These are phyloP conservation scores for Alternaria atra DNA, from an alignment of 2,329 filamentous ascomycete genomes.

Conservation along the genomic window DNA sequence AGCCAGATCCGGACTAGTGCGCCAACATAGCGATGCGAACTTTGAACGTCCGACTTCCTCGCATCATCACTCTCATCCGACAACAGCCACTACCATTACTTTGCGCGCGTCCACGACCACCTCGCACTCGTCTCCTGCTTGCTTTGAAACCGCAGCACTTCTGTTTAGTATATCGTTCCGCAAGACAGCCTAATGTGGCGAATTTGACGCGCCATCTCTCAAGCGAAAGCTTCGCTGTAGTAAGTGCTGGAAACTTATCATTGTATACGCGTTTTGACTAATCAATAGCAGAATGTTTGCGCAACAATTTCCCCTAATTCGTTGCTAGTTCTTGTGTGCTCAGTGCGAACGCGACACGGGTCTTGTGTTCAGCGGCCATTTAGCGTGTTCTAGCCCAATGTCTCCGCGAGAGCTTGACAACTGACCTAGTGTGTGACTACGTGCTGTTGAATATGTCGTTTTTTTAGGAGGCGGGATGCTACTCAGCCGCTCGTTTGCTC, in stretches of 20 bases:
- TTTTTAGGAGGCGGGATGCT: background rate
- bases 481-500: background rate
- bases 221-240: background rate
- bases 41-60: background rate
- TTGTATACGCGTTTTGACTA: background rate
- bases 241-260: background rate
- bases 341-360: background rate
- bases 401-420: background rate
- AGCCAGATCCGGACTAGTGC: slow-evolving; percentile 1
- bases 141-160: background rate
- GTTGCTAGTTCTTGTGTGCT: background rate
- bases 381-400: background rate
- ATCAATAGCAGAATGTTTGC: background rate
- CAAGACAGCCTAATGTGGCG: background rate
- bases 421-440: background rate
- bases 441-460: background rate
- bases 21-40: background rate
- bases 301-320: background rate
- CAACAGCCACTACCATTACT: background rate
- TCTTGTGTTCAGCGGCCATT: background rate
- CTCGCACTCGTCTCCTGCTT: background rate
- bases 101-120: background rate
- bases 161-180: background rate
- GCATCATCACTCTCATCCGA: background rate
- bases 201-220: background rate